Evolutionary conservation across 768 basidiomycete genomes (phyloP), one percentile per base, ranked within the genome.

Genomic region (Pulveroboletus frians): DNA sequence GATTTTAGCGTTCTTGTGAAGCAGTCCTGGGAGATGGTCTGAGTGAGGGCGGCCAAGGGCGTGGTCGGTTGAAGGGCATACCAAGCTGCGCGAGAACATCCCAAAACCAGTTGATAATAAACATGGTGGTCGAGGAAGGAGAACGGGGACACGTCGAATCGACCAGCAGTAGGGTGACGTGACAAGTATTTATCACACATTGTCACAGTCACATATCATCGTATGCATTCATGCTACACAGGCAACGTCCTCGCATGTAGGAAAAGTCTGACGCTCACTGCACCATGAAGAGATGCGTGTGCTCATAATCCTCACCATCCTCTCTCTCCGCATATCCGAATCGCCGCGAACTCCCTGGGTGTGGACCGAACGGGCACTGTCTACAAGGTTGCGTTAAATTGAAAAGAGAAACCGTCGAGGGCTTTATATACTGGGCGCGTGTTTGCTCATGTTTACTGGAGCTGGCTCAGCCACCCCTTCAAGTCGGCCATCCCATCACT

Each of bases 1-100:
- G 67, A 99, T 96, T 81, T 98, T 99, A 57, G 96, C 96, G 67
- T 96, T 97, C 87, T 99, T 96, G 78, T 93, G 89, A 73, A 86
- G 63, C 61, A 95, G 77, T 57, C 92, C 92, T 94, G 55, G 36
- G 31, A 15, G n/a, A 34, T 37, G 5, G 45, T 45, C 32, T 53
- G 17, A 55, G 46, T 20, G 43, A 23, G 1, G 45, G 17, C 17
- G 26, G 15, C 23, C 29, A 38, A 10, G 34, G n/a, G 32, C 11
- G 18, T 10, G 15, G 27, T 17, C 7, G 38, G 18, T 23, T 10
- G 23, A 47, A 4, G 34, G 70, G 31, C 81, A 50, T 67, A 97
- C 95, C 95, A 38, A 97, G 87, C 66, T 88, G 84, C 41, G 92
- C 81, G 61, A 98, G 88, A 51, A 97, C 75, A 66, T 97, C 94